Evolutionary conservation across 345 rosid species (phyloP).

Genomic region (Syzygium jambos): DNA sequence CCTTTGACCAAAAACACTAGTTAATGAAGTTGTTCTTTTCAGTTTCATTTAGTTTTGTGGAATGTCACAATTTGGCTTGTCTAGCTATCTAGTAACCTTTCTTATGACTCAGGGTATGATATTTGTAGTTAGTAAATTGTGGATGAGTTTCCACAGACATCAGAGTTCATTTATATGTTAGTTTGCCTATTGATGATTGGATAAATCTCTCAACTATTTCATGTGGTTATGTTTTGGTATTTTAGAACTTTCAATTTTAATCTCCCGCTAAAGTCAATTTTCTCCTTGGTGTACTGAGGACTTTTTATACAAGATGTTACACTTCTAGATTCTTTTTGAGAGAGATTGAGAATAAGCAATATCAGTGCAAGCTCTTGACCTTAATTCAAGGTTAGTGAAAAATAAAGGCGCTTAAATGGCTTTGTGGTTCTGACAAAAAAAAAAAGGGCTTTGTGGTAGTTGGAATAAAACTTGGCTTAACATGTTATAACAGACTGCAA

Average conservation of each 20-base stretch:
- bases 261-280: neutral
- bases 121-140: neutral
- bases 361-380: neutral
- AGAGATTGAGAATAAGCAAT: neutral
- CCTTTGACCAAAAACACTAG: neutral
- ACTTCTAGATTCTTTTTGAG: neutral
- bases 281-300: neutral
- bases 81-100: neutral
- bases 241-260: neutral
- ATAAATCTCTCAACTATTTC: neutral
- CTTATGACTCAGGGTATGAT: neutral
- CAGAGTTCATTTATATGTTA: neutral
- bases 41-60: neutral
- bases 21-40: neutral
- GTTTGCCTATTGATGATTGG: neutral
- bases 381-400: neutral
- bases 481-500: neutral
- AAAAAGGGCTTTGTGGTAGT: neutral
- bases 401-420: neutral
- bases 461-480: neutral
- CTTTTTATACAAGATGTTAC: neutral
- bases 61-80: neutral
- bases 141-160: neutral
- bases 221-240: neutral
- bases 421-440: neutral